These are phyloP conservation scores for Pseudofabraea citricarpa DNA, from an alignment of 2,329 filamentous ascomycete genomes.

Conservation along the genomic window DNA sequence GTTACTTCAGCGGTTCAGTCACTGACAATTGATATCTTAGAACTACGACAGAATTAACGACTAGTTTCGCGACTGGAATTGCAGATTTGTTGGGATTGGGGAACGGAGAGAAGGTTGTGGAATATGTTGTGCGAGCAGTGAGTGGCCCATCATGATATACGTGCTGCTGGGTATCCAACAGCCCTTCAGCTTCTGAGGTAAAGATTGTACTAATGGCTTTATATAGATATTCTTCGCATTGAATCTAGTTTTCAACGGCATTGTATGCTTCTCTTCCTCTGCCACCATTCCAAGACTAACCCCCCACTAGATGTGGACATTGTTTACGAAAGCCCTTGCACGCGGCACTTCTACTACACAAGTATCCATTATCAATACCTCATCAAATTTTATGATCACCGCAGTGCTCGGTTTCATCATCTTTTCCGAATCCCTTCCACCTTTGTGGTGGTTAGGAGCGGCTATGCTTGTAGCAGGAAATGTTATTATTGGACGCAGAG, in stretches of 20 bases:
- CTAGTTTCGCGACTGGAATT: slow-evolving; percentile 42
- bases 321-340: slow-evolving; percentile 76
- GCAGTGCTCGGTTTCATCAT: slow-evolving; percentile 66
- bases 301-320: slow-evolving; percentile 63
- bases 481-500: slow-evolving; percentile 70
- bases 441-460: slow-evolving; percentile 73
- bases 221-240: slow-evolving; percentile 61
- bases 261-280: slow-evolving; percentile 39
- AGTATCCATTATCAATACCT: slow-evolving; percentile 78
- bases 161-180: too few species aligned
- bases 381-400: slow-evolving; percentile 75
- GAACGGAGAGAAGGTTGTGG: slow-evolving; percentile 40
- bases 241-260: slow-evolving; percentile 69
- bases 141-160: too few species aligned
- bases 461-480: slow-evolving; percentile 69
- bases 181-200: too few species aligned
- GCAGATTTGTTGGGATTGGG: slow-evolving; percentile 39
- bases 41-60: slow-evolving; percentile 52
- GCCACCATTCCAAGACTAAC: slow-evolving; percentile 5
- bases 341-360: slow-evolving; percentile 71
- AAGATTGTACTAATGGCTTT: too few species aligned
- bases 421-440: slow-evolving; percentile 67
- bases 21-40: too few species aligned
- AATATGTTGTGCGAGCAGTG: slow-evolving; percentile 46
- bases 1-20: too few species aligned